Base-by-base conservation (phyloP, 139 green algal genomes). In the Picochlorum sp. region DNA sequence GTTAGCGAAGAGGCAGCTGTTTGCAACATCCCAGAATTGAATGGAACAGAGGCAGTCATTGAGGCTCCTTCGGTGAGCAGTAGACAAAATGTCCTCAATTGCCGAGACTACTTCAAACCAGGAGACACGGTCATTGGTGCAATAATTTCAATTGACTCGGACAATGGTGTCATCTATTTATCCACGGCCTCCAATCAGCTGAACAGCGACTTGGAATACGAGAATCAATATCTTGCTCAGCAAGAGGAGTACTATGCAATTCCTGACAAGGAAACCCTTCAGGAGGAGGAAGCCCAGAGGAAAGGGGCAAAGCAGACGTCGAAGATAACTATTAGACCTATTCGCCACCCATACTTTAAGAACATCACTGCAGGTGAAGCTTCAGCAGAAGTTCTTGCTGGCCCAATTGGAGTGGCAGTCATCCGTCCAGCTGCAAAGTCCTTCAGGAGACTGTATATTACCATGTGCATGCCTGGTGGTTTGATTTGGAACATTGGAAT, bases 341-440 rank as follows among this genome's bases (percentile, higher is more conserved):
- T 91, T 69, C 59, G 56, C 45, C 83, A 90, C 75, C 81, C 85
- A 18, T 71, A 79, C 30, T 90, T 89, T 74, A 70, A 78, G 60
- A 90, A 90, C 58, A 30, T 86, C n/a, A 68, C 55, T 2, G 18
- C 80, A 68, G 26, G 18, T 14, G 78, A 87, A 5, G 81, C 82
- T 4, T 65, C 60, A 28, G 20, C 67, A 16, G 20, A 56, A 49
- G 63, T 85, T 14, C 15, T 15, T 11, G 18, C 15, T 4, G 28
- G 57, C 6, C 28, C 37, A 41, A 41, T 60, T 21, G 15, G 61
- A 51, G 67, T 65, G 8, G 66, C 64, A 6, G 23, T 89, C 4
- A 66, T 88, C 45, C 57, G 79, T 6, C 84, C 84, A 38, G 76
- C 64, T n/a, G 57, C 49, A 38, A 73, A 69, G 21, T 73, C 77